Conservation (phyloP, 805 yeast genomes). For the Ogataea thermomethanolica region DNA sequence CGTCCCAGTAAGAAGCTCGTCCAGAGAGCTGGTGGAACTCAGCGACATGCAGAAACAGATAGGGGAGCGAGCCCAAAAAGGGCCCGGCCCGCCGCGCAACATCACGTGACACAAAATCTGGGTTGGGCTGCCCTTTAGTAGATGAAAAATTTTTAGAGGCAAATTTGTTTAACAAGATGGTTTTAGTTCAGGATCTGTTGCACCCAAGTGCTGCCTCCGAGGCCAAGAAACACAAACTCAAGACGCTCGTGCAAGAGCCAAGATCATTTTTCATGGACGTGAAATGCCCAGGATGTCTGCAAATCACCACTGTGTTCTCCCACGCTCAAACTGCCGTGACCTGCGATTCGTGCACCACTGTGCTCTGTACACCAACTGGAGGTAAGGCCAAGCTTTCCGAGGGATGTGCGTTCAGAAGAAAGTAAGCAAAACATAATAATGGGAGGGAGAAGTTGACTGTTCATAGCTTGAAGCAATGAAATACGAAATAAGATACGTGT, state of each 20-base stretch:
- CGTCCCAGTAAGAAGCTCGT: not conserved
- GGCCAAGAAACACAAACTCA: slow-evolving; percentile 95
- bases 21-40: slow-evolving; percentile 5
- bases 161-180: slow-evolving; percentile 39
- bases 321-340: slow-evolving; percentile 99
- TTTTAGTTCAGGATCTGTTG: slow-evolving; percentile 97
- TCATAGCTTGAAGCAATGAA: slow-evolving; percentile 12
- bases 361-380: slow-evolving; percentile 98
- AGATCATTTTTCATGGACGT: slow-evolving; percentile 99
- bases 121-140: slow-evolving; percentile 7
- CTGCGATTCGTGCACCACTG: slow-evolving; percentile 98
- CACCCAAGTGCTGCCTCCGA: slow-evolving; percentile 98
- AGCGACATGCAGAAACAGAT: slow-evolving; percentile 3
- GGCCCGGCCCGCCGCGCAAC: not conserved
- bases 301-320: slow-evolving; percentile 98
- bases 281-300: slow-evolving; percentile 98
- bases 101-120: slow-evolving; percentile 4
- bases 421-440: slow-evolving; percentile 49
- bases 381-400: slow-evolving; percentile 99
- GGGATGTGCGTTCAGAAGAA: slow-evolving; percentile 99
- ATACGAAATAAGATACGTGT: slow-evolving; percentile 5
- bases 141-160: slow-evolving; percentile 12
- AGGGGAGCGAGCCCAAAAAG: not conserved
- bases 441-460: slow-evolving; percentile 7
- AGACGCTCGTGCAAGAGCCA: slow-evolving; percentile 96